Percentiles rank a stretch among this genome's conserved stretches.
Evolutionary conservation across 805 yeast species (phyloP).

Genomic region (Zygosaccharomyces siamensis): DNA sequence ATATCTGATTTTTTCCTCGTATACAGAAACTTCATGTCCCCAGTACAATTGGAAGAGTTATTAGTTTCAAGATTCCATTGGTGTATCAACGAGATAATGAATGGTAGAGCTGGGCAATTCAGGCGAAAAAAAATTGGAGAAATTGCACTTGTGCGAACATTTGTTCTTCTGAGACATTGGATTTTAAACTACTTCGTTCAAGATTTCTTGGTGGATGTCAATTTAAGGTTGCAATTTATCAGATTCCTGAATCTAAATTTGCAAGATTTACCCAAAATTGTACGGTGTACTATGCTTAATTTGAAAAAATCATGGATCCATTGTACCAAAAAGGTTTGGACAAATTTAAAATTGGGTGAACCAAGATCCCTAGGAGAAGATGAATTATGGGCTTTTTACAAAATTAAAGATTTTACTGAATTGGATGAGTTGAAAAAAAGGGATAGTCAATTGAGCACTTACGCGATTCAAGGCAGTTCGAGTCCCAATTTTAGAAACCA

Average conservation of each 20-base stretch:
- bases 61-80: constrained; percentile 65
- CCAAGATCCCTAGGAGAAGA: constrained; percentile 13
- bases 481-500: constrained; percentile 32
- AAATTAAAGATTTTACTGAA: constrained; percentile 23
- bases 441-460: constrained; percentile 28
- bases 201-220: constrained; percentile 60
- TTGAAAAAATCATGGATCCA: constrained; percentile 48
- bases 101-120: constrained; percentile 1
- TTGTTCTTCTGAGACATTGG: constrained; percentile 88
- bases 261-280: constrained; percentile 20
- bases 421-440: constrained; percentile 16
- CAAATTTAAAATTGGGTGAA: constrained; percentile 21
- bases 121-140: constrained; percentile 49
- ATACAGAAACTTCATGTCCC: constrained; percentile 62
- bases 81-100: constrained; percentile 47
- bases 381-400: constrained; percentile 23
- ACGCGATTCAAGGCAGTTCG: constrained; percentile 29
- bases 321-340: constrained; percentile 26
- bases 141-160: constrained; percentile 69
- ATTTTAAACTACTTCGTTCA: constrained; percentile 78
- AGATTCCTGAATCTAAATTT: constrained; percentile 39
- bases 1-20: constrained; percentile 84
- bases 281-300: constrained; percentile 39
- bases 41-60: constrained; percentile 54
- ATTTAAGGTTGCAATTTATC: constrained; percentile 44